These are phyloP conservation scores for Larix kaempferi DNA, from an alignment of 75 land plant species.

Conservation along the genomic window DNA sequence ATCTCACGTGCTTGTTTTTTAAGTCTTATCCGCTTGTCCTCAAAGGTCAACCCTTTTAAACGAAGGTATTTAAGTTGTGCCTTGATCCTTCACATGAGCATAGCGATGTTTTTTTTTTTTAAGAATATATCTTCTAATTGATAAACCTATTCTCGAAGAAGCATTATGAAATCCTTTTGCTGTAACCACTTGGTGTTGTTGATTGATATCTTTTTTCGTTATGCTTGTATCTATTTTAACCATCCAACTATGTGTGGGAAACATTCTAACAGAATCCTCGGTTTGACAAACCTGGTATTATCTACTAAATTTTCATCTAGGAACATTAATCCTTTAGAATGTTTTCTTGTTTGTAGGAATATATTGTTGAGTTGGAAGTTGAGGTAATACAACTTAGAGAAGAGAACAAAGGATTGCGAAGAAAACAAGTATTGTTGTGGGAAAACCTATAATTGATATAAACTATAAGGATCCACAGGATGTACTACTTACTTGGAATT, in stretches of 20 bases:
- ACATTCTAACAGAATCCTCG: not conserved
- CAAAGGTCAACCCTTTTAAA: too few relatives aligned
- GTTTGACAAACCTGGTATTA: not conserved
- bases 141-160: not conserved
- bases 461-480: not conserved
- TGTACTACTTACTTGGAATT: not conserved
- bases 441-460: not conserved
- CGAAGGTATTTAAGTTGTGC: too few relatives aligned
- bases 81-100: too few relatives aligned
- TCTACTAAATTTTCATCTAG: not conserved
- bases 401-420: constrained; percentile 49
- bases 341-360: constrained; percentile 38
- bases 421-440: constrained; percentile 29
- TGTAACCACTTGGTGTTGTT: not conserved
- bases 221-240: not conserved
- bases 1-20: too few relatives aligned
- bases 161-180: not conserved
- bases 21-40: too few relatives aligned
- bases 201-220: not conserved
- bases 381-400: constrained; percentile 72
- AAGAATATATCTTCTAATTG: not conserved
- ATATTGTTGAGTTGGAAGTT: constrained; percentile 77
- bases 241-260: not conserved
- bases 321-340: not conserved
- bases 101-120: not conserved